Conservation (phyloP, 768 basidiomycete genomes). For the Panaeolus papilionaceus region DNA sequence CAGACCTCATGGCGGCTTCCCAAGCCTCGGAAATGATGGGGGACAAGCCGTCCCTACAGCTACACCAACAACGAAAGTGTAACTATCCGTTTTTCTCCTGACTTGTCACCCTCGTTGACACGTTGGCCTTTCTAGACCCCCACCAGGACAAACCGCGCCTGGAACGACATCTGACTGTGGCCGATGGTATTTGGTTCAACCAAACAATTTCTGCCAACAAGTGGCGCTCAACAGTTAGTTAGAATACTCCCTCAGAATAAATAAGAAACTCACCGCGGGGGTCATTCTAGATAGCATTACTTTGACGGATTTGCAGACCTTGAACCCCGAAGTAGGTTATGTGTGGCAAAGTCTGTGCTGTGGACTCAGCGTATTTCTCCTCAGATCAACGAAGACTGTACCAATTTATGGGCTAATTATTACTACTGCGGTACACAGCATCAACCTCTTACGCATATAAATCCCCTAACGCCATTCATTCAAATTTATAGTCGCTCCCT, state of each 20-base stretch:
- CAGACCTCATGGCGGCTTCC: conserved; percentile 29
- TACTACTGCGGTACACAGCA: conserved; percentile 24
- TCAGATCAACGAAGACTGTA: conserved; percentile 32
- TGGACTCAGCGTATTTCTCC: not conserved
- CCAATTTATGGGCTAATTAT: conserved; percentile 30
- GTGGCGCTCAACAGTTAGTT: conserved; percentile 21
- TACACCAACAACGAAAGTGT: conserved; percentile 26
- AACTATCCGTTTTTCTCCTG: conserved; percentile 25
- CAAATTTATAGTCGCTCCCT: conserved; percentile 25
- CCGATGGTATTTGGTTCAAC: conserved; percentile 28
- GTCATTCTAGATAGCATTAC: conserved; percentile 18
- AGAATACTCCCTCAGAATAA: not conserved
- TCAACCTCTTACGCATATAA: not conserved
- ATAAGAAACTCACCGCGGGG: not conserved
- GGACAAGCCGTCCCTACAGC: conserved; percentile 22
- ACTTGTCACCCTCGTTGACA: conserved; percentile 17
- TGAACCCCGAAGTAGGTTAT: conserved; percentile 29
- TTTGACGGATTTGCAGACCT: conserved; percentile 28
- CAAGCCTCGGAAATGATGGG: conserved; percentile 18
- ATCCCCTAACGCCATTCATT: not conserved
- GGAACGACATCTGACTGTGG: conserved; percentile 33
- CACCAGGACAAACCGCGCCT: not conserved
- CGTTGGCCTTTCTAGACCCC: not conserved
- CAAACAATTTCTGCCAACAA: conserved; percentile 27
- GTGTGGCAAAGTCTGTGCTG: not conserved